Percentiles rank a stretch among this genome's conserved stretches.
Evolutionary conservation across 805 yeast genomes (phyloP).

Genomic region (Barnettozyma pratensis): DNA sequence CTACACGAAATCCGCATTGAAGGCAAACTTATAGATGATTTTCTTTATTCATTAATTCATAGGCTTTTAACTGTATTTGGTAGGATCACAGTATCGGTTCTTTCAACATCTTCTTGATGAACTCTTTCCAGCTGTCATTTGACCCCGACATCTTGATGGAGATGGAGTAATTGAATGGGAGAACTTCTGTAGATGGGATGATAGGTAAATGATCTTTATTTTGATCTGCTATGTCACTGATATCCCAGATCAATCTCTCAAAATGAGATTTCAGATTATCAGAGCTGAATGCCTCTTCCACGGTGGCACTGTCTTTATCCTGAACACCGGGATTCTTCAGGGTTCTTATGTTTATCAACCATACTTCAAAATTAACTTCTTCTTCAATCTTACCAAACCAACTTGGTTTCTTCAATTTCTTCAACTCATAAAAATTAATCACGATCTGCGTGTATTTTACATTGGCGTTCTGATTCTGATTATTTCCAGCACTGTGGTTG

Average conservation of each 20-base stretch:
- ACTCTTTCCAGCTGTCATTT: constrained; percentile 26
- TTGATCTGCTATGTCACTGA: constrained; percentile 48
- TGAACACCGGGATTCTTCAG: constrained; percentile 26
- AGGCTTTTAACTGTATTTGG: too few species aligned
- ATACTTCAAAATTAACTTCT: constrained; percentile 62
- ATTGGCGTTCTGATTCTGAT: constrained; percentile 9
- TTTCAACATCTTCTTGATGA: constrained; percentile 39
- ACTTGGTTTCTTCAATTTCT: constrained; percentile 40
- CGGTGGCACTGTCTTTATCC: background rate
- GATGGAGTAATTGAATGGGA: constrained; percentile 59
- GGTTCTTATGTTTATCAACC: constrained; percentile 52
- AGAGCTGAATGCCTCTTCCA: background rate
- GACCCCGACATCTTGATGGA: constrained; percentile 23
- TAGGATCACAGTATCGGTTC: constrained; percentile 11
- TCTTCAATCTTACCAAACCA: constrained; percentile 47
- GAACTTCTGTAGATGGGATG: constrained; percentile 55
- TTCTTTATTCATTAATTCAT: too few species aligned
- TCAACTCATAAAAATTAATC: constrained; percentile 36
- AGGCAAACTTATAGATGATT: constrained; percentile 1
- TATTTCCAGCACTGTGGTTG: constrained; percentile 6
- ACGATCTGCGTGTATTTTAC: constrained; percentile 29
- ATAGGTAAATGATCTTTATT: constrained; percentile 71
- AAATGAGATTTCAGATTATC: constrained; percentile 30
- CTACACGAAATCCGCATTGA: background rate
- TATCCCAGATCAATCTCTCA: constrained; percentile 34